phyloP scores from a whole-genome alignment of 2,329 filamentous ascomycete species.

The Beauveria rudraprayagi region DNA sequence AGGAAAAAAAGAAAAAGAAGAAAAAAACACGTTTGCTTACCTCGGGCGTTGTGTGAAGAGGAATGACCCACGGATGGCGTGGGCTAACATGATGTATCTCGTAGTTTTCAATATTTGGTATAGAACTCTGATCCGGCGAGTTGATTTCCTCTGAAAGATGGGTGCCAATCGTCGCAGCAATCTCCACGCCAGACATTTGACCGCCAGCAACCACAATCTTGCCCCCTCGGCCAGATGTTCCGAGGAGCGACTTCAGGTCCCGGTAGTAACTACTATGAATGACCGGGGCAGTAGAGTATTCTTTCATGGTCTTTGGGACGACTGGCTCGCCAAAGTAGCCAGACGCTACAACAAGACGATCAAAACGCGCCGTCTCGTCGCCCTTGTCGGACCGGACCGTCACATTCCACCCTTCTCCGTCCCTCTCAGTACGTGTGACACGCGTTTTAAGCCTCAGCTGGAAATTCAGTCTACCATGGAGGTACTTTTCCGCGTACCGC shows the following conservation, averaged over 20 bases:
- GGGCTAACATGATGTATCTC: slow-evolving; percentile 62
- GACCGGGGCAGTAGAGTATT: slow-evolving; percentile 36
- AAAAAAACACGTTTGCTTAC: slow-evolving; percentile 23
- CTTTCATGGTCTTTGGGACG: slow-evolving; percentile 36
- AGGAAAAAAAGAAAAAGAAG: too few species aligned
- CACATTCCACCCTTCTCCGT: slow-evolving; percentile 33
- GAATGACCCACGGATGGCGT: slow-evolving; percentile 64
- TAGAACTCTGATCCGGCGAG: slow-evolving; percentile 35
- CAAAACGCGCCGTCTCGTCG: slow-evolving; percentile 47
- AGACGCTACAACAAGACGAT: slow-evolving; percentile 63
- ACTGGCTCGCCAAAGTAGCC: slow-evolving; percentile 65
- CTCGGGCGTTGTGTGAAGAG: slow-evolving; percentile 46
- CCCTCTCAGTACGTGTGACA: slow-evolving; percentile 33
- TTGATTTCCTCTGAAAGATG: slow-evolving; percentile 59
- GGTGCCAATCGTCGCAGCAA: slow-evolving; percentile 61
- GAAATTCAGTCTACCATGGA: slow-evolving; percentile 30
- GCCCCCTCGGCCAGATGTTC: slow-evolving; percentile 31
- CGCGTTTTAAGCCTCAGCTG: slow-evolving; percentile 42
- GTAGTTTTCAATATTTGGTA: slow-evolving; percentile 40
- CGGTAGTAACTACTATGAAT: slow-evolving; percentile 64
- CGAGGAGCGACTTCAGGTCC: slow-evolving; percentile 41
- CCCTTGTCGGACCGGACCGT: slow-evolving; percentile 26
- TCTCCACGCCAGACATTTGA: slow-evolving; percentile 76
- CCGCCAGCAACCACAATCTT: slow-evolving; percentile 70
- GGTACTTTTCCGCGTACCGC: slow-evolving; percentile 53